A percentile compares a stretch with the other conserved stretches of the same genome.
Conservation (phyloP, 192 early-diverging fungal genomes). For the Mortierella claussenii region DNA sequence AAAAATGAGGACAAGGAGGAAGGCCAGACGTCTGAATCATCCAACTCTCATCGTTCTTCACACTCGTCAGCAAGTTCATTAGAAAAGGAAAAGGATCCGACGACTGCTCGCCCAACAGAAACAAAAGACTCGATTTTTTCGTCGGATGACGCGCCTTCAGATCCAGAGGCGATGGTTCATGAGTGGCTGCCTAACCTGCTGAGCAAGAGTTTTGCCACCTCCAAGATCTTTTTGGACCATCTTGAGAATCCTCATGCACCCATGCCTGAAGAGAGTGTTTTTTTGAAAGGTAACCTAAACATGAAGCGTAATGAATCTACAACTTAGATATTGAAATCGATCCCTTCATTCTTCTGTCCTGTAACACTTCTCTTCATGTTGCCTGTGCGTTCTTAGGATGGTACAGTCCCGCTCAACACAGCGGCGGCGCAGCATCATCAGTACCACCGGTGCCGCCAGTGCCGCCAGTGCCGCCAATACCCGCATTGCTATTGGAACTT, state of each 20-base stretch:
- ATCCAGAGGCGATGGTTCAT: not conserved
- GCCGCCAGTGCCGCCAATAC: not conserved
- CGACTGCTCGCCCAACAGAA: not conserved
- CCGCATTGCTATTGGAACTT: not conserved
- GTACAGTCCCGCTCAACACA: not conserved
- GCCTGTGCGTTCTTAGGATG: too few relatives aligned
- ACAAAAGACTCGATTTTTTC: not conserved
- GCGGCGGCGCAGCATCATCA: not conserved
- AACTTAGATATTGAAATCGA: too few relatives aligned
- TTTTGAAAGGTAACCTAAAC: conserved; percentile 5
- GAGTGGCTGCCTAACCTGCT: conserved; percentile 11
- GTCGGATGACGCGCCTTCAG: not conserved
- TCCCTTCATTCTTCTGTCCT: too few relatives aligned
- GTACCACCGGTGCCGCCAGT: not conserved
- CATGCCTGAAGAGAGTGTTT: conserved; percentile 6
- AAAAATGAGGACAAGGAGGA: not conserved
- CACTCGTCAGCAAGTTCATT: not conserved
- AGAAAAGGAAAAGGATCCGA: not conserved
- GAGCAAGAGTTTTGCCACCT: conserved; percentile 14
- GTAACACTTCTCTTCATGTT: too few relatives aligned
- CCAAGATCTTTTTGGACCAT: conserved; percentile 15
- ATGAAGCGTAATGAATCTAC: too few relatives aligned
- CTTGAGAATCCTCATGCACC: not conserved
- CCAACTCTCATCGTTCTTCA: not conserved
- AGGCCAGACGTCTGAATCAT: not conserved